A percentile compares a stretch with the other conserved stretches of the same genome.
phyloP scores from a whole-genome alignment of 495 filamentous ascomycete species.

The Penicillium antarcticum region DNA sequence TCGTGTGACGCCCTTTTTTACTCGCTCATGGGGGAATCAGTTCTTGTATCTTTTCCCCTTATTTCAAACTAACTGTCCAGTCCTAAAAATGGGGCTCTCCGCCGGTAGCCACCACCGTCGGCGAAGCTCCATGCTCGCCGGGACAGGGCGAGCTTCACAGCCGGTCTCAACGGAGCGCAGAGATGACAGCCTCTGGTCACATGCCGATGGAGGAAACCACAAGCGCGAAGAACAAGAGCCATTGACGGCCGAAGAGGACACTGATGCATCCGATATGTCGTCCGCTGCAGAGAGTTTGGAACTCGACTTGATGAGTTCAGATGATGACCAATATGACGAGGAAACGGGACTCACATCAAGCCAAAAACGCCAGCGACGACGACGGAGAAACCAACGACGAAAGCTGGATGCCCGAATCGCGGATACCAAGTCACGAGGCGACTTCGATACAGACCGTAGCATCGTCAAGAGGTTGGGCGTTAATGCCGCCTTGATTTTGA shows the following conservation, averaged over 20 bases:
- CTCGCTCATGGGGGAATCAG: slow-evolving; percentile 20
- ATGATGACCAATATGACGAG: slow-evolving; percentile 82
- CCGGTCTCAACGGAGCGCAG: slow-evolving; percentile 44
- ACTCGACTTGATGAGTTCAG: slow-evolving; percentile 54
- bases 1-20: slow-evolving; percentile 28
- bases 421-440: slow-evolving; percentile 32
- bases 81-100: slow-evolving; percentile 30
- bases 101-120: slow-evolving; percentile 52
- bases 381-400: slow-evolving; percentile 62
- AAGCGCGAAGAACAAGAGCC: slow-evolving; percentile 36
- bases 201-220: slow-evolving; percentile 29
- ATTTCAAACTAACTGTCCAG: slow-evolving; percentile 6
- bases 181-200: slow-evolving; percentile 33
- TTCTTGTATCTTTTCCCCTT: slow-evolving; percentile 7
- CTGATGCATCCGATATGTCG: slow-evolving; percentile 48
- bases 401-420: slow-evolving; percentile 72
- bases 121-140: slow-evolving; percentile 55
- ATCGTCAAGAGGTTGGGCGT: slow-evolving; percentile 63
- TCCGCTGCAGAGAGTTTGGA: slow-evolving; percentile 53
- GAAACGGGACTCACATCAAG: slow-evolving; percentile 78
- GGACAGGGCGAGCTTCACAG: slow-evolving; percentile 35
- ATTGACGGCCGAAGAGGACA: slow-evolving; percentile 33
- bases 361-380: slow-evolving; percentile 63
- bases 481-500: slow-evolving; percentile 72
- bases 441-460: slow-evolving; percentile 56